Evolutionary conservation across 1,284 basidiomycete species (phyloP).

Genomic region (Leccinum angustisporum): DNA sequence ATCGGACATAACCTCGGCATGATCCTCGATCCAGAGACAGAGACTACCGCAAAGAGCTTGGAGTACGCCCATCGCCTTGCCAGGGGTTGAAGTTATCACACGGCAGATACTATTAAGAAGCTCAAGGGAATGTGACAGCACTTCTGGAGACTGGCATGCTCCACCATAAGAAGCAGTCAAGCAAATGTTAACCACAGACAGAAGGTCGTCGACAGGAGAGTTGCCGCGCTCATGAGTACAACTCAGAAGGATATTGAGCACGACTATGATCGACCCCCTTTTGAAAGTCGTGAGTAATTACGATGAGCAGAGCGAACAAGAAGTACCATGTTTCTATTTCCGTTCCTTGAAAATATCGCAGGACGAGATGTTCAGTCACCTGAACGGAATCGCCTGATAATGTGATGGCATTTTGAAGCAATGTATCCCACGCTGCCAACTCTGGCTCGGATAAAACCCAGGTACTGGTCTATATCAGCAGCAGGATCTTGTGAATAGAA

Average conservation of each 20-base stretch:
- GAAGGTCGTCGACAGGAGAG: constrained; percentile 17
- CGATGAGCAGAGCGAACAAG: background rate
- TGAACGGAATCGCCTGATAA: constrained; percentile 14
- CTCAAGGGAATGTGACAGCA: constrained; percentile 32
- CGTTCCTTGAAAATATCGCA: constrained; percentile 24
- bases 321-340: constrained; percentile 26
- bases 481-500: constrained; percentile 1
- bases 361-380: constrained; percentile 26
- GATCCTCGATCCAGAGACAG: constrained; percentile 53
- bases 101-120: constrained; percentile 37
- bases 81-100: constrained; percentile 30
- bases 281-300: constrained; percentile 9
- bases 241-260: constrained; percentile 24
- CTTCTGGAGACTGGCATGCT: constrained; percentile 25
- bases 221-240: constrained; percentile 6
- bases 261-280: constrained; percentile 23
- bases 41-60: constrained; percentile 40
- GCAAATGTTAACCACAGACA: constrained; percentile 27
- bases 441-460: constrained; percentile 45
- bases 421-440: constrained; percentile 38
- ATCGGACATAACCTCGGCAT: constrained; percentile 38
- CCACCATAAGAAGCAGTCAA: constrained; percentile 38
- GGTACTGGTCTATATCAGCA: constrained; percentile 30
- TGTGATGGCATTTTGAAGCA: constrained; percentile 33
- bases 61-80: constrained; percentile 36